A percentile compares a stretch with the other conserved stretches of the same genome.
These are phyloP conservation scores for Begonia masoniana DNA, from an alignment of 306 rosid genomes.

Conservation along the genomic window DNA sequence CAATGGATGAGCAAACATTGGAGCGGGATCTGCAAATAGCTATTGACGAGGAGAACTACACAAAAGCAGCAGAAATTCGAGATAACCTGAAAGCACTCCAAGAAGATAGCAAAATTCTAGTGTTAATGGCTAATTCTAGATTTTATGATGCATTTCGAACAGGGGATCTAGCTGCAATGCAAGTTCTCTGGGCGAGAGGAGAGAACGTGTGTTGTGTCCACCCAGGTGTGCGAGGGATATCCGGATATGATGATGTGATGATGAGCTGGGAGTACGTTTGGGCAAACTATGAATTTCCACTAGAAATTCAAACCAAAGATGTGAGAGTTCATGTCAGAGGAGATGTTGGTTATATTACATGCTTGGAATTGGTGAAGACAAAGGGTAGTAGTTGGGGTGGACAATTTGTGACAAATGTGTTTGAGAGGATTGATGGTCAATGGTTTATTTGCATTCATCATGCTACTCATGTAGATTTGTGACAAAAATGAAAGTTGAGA, in stretches of 20 bases:
- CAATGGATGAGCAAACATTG: constrained; percentile 43
- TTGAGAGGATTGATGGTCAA: constrained; percentile 53
- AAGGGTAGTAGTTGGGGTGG: constrained; percentile 85
- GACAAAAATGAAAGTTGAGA: constrained; percentile 7
- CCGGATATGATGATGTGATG: constrained; percentile 68
- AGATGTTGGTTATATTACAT: constrained; percentile 69
- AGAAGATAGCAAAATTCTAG: constrained; percentile 17
- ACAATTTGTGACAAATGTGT: constrained; percentile 71
- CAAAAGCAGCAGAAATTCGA: constrained; percentile 41
- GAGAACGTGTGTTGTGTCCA: constrained; percentile 72
- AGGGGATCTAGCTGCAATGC: constrained; percentile 53
- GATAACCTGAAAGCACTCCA: constrained; percentile 26
- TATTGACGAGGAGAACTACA: constrained; percentile 72
- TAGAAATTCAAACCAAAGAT: constrained; percentile 67
- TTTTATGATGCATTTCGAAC: constrained; percentile 58
- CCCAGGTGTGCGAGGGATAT: constrained; percentile 72
- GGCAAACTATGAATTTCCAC: constrained; percentile 92
- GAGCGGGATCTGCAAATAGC: constrained; percentile 58
- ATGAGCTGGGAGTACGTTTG: constrained; percentile 90
- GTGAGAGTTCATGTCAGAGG: constrained; percentile 59
- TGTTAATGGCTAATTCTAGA: constrained; percentile 46
- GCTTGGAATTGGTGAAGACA: constrained; percentile 81
- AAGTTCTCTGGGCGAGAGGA: constrained; percentile 60
- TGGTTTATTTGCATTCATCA: constrained; percentile 78
- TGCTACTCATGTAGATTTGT: constrained; percentile 69